phyloP scores from a whole-genome alignment of 2,329 filamentous ascomycete species.

The Westerdykella aurantiaca region DNA sequence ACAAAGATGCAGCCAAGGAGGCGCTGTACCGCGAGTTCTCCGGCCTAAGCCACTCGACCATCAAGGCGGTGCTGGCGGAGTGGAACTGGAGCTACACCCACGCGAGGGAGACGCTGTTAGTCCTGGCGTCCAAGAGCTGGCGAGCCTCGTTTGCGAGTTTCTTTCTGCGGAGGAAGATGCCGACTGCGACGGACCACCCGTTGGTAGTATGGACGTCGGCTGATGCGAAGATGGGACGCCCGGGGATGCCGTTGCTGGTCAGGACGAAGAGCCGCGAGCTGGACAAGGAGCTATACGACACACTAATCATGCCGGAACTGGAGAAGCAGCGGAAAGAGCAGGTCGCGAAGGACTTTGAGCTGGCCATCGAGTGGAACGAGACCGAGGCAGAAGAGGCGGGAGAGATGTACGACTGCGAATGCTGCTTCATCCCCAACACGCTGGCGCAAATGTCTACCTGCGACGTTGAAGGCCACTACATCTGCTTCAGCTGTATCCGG shows the following conservation, averaged over 20 bases:
- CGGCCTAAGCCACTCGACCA: constrained; percentile 64
- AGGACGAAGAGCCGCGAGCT: constrained; percentile 57
- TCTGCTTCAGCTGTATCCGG: constrained; percentile 78
- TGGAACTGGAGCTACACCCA: constrained; percentile 73
- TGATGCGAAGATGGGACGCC: constrained; percentile 47
- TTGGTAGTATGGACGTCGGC: constrained; percentile 60
- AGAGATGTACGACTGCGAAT: constrained; percentile 63
- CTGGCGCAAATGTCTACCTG: constrained; percentile 75
- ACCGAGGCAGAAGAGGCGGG: constrained; percentile 43
- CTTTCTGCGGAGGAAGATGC: constrained; percentile 60
- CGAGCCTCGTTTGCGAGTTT: constrained; percentile 66
- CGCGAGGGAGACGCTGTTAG: constrained; percentile 63
- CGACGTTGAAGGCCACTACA: constrained; percentile 60
- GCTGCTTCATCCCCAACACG: constrained; percentile 65
- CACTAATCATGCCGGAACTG: constrained; percentile 41
- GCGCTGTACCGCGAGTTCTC: constrained; percentile 71
- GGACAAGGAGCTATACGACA: constrained; percentile 45
- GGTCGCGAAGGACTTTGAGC: constrained; percentile 34
- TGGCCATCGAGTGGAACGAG: constrained; percentile 45
- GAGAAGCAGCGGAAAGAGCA: constrained; percentile 36
- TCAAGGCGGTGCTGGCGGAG: constrained; percentile 74
- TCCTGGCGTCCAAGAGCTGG: constrained; percentile 69
- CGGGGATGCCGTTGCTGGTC: constrained; percentile 56
- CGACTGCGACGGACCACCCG: constrained; percentile 50
- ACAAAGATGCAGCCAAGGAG: constrained; percentile 63